Evolutionary conservation across 371 early-diverging fungal genomes (phyloP).

Genomic region (Smittium culicis): DNA sequence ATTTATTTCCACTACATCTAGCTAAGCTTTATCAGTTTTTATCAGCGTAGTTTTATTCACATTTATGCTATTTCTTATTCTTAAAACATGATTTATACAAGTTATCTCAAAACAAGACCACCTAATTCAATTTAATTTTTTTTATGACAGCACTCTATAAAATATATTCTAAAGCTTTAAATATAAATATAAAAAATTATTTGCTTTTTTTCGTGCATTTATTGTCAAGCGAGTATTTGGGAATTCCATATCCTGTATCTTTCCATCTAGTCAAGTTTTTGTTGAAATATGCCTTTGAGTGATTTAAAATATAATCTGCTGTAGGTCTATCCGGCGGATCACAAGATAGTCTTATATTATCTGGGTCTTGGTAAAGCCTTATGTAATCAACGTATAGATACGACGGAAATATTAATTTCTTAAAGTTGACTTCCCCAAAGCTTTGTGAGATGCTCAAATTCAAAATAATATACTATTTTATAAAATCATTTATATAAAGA

Average conservation of each 20-base stretch:
- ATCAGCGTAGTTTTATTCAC: too few relatives aligned
- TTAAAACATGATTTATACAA: too few relatives aligned
- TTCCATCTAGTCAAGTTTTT: constrained; percentile 28
- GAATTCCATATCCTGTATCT: constrained; percentile 27
- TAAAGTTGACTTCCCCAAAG: constrained; percentile 30
- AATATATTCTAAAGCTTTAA: too few relatives aligned
- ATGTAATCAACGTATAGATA: constrained; percentile 38
- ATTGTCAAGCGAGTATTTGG: constrained; percentile 25
- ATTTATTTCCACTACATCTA: too few relatives aligned
- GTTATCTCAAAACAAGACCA: too few relatives aligned
- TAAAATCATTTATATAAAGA: too few relatives aligned
- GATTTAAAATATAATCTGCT: constrained; percentile 35
- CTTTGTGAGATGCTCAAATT: constrained; percentile 35
- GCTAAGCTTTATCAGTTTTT: too few relatives aligned
- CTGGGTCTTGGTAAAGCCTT: constrained; percentile 38
- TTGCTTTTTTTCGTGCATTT: constrained; percentile 16
- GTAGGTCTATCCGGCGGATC: constrained; percentile 38
- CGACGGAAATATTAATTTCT: constrained; percentile 29
- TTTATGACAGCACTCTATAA: too few relatives aligned
- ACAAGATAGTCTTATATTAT: constrained; percentile 37
- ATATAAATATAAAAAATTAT: background rate
- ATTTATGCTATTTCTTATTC: too few relatives aligned
- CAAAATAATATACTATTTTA: constrained; percentile 26
- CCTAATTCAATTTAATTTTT: too few relatives aligned
- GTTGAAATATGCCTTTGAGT: constrained; percentile 32